Evolutionary conservation across 495 filamentous ascomycete genomes (phyloP).

Genomic region (Glarea lozoyensis): DNA sequence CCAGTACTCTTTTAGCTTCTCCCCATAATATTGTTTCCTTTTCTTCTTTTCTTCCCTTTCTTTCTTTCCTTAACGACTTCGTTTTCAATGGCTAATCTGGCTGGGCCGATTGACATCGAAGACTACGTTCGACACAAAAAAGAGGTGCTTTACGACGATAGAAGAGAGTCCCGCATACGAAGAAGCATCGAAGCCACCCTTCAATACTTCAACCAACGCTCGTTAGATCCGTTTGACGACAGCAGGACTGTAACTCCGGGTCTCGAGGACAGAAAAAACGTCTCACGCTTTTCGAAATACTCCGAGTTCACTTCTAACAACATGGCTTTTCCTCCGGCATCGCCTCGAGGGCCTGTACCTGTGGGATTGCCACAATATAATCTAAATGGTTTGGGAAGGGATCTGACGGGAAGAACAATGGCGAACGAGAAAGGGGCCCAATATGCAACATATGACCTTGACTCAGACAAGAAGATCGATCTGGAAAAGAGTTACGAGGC

Average conservation of each 20-base stretch:
- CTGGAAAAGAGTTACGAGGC: constrained; percentile 4
- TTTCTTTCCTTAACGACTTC: too few relatives aligned
- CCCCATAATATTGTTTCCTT: constrained; percentile 1
- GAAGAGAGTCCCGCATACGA: constrained; percentile 8
- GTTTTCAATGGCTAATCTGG: constrained; percentile 6
- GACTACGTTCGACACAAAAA: constrained; percentile 13
- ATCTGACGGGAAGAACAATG: too few relatives aligned
- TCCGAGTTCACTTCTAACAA: background rate
- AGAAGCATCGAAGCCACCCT: constrained; percentile 12
- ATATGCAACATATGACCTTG: too few relatives aligned
- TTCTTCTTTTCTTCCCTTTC: too few relatives aligned
- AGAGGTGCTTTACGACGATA: constrained; percentile 6
- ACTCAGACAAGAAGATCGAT: too few relatives aligned
- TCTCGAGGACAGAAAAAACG: background rate
- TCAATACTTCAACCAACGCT: constrained; percentile 4
- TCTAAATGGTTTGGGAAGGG: background rate
- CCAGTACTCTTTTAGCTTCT: background rate
- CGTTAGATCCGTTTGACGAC: constrained; percentile 7
- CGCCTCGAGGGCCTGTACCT: constrained; percentile 2
- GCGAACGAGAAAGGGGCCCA: too few relatives aligned
- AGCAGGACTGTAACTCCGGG: constrained; percentile 5
- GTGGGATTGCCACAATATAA: background rate
- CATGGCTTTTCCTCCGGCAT: background rate
- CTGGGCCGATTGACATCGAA: constrained; percentile 8
- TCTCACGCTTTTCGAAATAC: background rate